Percentiles rank a stretch among this genome's conserved stretches.
phyloP scores from a whole-genome alignment of 208 protist genomes.

The Trypanosoma theileri region DNA sequence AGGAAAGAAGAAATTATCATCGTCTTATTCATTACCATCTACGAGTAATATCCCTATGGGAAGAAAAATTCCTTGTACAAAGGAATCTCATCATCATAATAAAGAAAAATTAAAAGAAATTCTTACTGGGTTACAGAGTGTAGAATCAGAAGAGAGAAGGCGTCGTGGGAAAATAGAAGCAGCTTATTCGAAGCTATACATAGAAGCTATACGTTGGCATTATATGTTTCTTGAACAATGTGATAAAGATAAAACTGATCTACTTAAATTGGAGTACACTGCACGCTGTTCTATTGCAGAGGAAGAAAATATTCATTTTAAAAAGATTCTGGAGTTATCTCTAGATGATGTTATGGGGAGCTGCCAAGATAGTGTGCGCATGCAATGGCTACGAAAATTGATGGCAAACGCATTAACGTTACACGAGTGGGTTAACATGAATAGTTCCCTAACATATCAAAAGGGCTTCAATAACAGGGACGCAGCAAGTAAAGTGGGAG shows the following conservation, averaged over 20 bases:
- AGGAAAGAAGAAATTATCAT: background rate
- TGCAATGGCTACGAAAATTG: constrained; percentile 15
- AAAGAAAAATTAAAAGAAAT: background rate
- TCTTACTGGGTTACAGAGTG: background rate
- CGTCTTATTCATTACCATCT: background rate
- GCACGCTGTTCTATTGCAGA: background rate
- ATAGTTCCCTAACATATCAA: background rate
- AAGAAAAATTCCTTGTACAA: background rate
- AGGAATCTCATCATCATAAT: background rate
- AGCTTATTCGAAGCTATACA: background rate
- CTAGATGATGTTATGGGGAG: constrained; percentile 15
- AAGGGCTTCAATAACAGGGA: background rate
- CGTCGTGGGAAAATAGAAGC: constrained; percentile 2
- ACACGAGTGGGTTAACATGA: constrained; percentile 13
- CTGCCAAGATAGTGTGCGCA: constrained; percentile 21
- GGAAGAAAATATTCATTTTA: constrained; percentile 6
- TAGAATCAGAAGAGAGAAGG: background rate
- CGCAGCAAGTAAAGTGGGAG: too few relatives aligned
- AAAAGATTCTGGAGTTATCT: constrained; percentile 9
- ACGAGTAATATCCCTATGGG: background rate
- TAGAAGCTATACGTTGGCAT: background rate
- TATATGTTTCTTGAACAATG: constrained; percentile 1
- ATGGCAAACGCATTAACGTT: constrained; percentile 12
- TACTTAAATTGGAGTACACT: constrained; percentile 7
- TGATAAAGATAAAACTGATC: background rate